Conservation (phyloP, 306 rosid genomes). For the Quercus wislizeni region DNA sequence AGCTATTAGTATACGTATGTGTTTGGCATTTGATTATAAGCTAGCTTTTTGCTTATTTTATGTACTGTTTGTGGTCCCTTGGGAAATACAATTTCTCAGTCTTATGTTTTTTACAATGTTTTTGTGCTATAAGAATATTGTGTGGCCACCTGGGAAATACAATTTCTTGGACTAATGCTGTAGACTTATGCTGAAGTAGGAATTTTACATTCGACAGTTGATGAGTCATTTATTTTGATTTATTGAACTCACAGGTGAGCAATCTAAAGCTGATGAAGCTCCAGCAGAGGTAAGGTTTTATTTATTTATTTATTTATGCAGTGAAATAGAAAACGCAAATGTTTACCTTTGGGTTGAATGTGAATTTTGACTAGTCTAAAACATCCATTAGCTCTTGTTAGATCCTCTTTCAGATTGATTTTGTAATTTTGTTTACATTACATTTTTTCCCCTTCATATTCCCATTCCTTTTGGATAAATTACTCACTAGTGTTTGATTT, state of each 20-base stretch:
- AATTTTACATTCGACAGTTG: background rate
- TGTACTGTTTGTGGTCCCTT: no score
- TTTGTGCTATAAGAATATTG: background rate
- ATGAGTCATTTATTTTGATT: background rate
- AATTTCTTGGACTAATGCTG: background rate
- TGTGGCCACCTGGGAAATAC: background rate
- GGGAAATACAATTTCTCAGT: no score
- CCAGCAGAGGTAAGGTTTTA: conserved; percentile 22
- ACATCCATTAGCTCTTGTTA: background rate
- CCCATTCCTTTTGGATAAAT: background rate
- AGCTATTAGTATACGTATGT: no score
- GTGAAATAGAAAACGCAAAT: background rate
- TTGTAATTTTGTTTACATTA: background rate
- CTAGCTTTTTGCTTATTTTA: no score
- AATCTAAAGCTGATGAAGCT: conserved; percentile 21
- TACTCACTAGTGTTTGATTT: background rate
- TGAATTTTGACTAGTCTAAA: background rate
- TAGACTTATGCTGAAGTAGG: background rate
- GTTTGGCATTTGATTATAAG: no score
- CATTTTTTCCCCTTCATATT: no score
- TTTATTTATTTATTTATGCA: background rate
- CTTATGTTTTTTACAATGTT: background rate
- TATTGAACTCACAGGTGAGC: conserved; percentile 26
- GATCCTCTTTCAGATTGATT: background rate
- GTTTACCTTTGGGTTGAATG: background rate